Conservation (phyloP, 2,329 filamentous ascomycete genomes). For the Cryphonectria japonica region DNA sequence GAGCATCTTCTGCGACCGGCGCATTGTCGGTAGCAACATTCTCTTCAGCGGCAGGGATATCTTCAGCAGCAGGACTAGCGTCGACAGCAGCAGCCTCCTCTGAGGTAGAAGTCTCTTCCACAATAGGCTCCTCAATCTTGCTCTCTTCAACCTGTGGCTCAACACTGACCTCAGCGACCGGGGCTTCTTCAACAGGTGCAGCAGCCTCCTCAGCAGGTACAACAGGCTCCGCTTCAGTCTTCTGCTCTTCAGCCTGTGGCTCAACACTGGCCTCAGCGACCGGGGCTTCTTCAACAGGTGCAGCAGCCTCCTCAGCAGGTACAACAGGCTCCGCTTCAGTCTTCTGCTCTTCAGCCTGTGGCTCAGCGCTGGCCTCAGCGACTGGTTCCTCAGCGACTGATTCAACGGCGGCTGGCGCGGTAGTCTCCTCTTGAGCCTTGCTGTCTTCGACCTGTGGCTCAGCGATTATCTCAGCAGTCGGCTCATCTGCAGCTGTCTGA, state of each 20-base stretch:
- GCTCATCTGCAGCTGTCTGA: not conserved
- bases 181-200: not conserved
- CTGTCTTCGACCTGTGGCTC: constrained; percentile 20
- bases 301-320: constrained; percentile 9
- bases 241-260: not conserved
- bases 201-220: not conserved
- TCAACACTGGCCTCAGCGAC: not conserved
- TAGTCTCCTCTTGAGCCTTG: constrained; percentile 4
- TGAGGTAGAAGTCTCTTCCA: constrained; percentile 23
- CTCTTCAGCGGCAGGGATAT: constrained; percentile 25
- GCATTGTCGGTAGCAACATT: constrained; percentile 20
- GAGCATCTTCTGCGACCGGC: constrained; percentile 17
- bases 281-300: constrained; percentile 6
- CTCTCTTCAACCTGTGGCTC: constrained; percentile 23
- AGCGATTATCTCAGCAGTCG: not conserved
- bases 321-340: not conserved
- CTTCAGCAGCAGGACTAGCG: constrained; percentile 22
- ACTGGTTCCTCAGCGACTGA: constrained; percentile 13
- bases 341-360: constrained; percentile 18
- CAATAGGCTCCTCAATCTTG: constrained; percentile 24
- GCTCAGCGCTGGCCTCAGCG: not conserved
- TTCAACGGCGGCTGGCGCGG: not conserved
- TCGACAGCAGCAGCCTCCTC: constrained; percentile 19
- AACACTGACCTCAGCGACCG: not conserved
- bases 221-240: not conserved